Evolutionary conservation across 2,329 filamentous ascomycete species (phyloP).

Genomic region (Helotiales sp.): DNA sequence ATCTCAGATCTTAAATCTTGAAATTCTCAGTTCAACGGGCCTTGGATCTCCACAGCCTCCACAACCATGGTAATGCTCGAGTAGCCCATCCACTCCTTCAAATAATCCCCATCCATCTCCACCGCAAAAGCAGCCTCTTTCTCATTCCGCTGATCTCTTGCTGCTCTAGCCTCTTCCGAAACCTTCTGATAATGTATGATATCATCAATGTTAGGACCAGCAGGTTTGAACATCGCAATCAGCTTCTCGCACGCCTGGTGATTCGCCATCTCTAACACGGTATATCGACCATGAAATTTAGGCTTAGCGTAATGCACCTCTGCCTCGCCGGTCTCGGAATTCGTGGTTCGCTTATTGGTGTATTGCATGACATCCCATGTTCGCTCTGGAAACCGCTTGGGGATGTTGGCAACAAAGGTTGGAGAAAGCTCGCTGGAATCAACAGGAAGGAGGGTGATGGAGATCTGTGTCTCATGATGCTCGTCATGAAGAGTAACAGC

Average conservation of each 20-base stretch:
- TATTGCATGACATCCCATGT: conserved; percentile 5
- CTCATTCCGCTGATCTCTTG: background rate
- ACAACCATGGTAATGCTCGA: background rate
- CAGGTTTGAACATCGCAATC: background rate
- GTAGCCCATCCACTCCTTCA: background rate
- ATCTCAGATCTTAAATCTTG: too few species aligned
- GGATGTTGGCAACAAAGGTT: background rate
- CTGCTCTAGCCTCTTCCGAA: background rate
- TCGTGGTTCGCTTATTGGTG: background rate
- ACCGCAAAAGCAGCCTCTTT: background rate
- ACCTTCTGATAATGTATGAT: background rate
- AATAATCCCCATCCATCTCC: background rate
- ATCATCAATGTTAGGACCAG: background rate
- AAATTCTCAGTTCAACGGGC: background rate
- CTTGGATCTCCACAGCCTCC: background rate
- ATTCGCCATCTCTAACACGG: conserved; percentile 29
- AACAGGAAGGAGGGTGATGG: background rate
- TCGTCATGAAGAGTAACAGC: background rate
- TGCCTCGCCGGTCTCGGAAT: background rate
- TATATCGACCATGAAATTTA: background rate
- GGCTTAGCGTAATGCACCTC: background rate
- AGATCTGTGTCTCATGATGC: background rate
- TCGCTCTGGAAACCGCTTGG: background rate
- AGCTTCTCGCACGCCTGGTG: conserved; percentile 27
- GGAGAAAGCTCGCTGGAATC: background rate